Conservation (phyloP, 2,329 filamentous ascomycete species). For the Colletotrichum aenigma region DNA sequence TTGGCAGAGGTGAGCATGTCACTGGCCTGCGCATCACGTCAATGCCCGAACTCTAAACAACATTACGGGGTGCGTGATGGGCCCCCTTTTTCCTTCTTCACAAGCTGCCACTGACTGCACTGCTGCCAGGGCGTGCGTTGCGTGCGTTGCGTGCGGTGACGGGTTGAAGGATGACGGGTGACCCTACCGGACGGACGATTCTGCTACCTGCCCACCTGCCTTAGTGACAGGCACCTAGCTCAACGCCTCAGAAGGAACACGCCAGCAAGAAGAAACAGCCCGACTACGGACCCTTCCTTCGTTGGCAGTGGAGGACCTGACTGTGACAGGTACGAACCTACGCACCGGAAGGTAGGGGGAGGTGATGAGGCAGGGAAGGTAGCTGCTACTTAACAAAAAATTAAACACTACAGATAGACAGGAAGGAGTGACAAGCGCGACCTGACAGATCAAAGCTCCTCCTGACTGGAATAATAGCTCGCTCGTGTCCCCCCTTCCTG, state of each 20-base stretch:
- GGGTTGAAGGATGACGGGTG: not conserved
- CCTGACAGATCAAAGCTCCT: not conserved
- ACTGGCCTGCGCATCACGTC: constrained; percentile 6
- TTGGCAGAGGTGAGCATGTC: not conserved
- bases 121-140: not conserved
- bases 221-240: not conserved
- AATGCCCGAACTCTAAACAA: constrained; percentile 13
- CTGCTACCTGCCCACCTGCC: not conserved
- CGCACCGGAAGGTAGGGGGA: not conserved
- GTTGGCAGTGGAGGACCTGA: not conserved
- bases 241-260: not conserved
- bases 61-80: not conserved
- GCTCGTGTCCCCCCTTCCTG: not conserved
- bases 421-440: not conserved
- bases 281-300: not conserved
- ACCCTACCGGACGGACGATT: not conserved
- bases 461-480: not conserved
- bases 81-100: not conserved
- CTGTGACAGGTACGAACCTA: not conserved
- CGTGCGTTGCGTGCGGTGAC: not conserved
- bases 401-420: not conserved
- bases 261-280: not conserved
- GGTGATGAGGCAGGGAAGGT: not conserved
- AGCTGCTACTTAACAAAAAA: not conserved
- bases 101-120: not conserved